phyloP scores from a whole-genome alignment of 108 stramenopile species.

The Cyclotella distinguenda region DNA sequence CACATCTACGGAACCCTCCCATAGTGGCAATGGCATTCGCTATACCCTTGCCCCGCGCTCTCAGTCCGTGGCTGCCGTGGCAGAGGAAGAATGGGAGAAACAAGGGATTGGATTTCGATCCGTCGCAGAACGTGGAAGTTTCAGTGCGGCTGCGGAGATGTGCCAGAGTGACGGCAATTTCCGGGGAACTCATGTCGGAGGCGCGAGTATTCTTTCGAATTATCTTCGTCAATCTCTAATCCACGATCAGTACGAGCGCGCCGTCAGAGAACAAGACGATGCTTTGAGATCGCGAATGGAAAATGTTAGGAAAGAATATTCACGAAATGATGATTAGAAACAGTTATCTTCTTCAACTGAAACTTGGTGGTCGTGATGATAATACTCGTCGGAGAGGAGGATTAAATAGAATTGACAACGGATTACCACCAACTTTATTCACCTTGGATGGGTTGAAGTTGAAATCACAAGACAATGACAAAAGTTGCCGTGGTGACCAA shows the following conservation, averaged over 20 bases:
- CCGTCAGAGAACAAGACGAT: slow-evolving; percentile 68
- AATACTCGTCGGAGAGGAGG: no score
- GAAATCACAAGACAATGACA: no score
- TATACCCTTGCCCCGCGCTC: slow-evolving; percentile 48
- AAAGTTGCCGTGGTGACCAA: no score
- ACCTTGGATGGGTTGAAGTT: no score
- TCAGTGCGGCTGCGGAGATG: neutral
- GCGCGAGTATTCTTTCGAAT: slow-evolving; percentile 64
- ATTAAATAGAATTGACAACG: no score
- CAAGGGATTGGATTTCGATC: slow-evolving; percentile 79
- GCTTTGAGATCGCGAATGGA: slow-evolving; percentile 52
- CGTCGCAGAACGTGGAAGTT: slow-evolving; percentile 62
- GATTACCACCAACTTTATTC: no score
- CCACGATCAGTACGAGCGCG: slow-evolving; percentile 83
- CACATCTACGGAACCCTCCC: slow-evolving; percentile 4
- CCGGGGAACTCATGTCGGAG: slow-evolving; percentile 30
- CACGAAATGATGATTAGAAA: neutral
- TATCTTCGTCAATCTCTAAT: slow-evolving; percentile 64
- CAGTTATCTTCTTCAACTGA: no score
- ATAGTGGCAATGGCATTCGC: neutral
- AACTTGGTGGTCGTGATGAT: no score
- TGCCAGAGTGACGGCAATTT: neutral
- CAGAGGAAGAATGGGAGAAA: slow-evolving; percentile 85
- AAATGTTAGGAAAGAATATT: slow-evolving; percentile 37
- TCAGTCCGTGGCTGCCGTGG: slow-evolving; percentile 66